Conservation (phyloP, 169 alveolate genomes). For the Plasmodium fragile region DNA sequence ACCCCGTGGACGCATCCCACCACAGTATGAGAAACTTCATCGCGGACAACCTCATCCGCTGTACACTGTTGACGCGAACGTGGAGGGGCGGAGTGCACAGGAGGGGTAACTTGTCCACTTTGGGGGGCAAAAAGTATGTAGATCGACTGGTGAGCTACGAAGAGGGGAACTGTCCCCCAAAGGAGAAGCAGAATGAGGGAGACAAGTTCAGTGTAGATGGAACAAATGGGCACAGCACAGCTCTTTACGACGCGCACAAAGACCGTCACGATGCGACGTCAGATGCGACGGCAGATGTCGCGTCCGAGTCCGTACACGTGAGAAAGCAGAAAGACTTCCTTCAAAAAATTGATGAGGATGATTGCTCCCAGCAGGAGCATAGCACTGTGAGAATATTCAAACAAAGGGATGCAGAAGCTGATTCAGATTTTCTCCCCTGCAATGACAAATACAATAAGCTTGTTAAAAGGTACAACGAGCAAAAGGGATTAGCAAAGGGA, state of each 20-base stretch:
- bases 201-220: background rate
- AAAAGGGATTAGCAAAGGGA: background rate
- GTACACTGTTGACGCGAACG: background rate
- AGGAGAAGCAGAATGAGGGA: background rate
- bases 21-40: background rate
- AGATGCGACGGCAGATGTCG: too few species aligned
- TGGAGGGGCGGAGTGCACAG: background rate
- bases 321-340: slow-evolving; percentile 45
- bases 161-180: background rate
- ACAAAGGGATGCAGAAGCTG: background rate
- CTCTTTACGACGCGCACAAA: background rate
- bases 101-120: background rate
- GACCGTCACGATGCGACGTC: background rate
- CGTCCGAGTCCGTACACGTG: background rate
- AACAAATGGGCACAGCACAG: background rate
- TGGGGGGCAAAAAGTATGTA: background rate
- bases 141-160: background rate
- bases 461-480: slow-evolving; percentile 19
- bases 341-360: slow-evolving; percentile 18
- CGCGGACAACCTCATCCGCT: background rate
- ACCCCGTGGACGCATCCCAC: background rate
- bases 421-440: slow-evolving; percentile 11
- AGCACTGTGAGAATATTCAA: slow-evolving; percentile 42
- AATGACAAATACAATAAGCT: slow-evolving; percentile 28
- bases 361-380: slow-evolving; percentile 15